Percentiles rank a stretch among this genome's conserved stretches.
Evolutionary conservation across 768 basidiomycete genomes (phyloP).

Genomic region (Suillus weaverae): DNA sequence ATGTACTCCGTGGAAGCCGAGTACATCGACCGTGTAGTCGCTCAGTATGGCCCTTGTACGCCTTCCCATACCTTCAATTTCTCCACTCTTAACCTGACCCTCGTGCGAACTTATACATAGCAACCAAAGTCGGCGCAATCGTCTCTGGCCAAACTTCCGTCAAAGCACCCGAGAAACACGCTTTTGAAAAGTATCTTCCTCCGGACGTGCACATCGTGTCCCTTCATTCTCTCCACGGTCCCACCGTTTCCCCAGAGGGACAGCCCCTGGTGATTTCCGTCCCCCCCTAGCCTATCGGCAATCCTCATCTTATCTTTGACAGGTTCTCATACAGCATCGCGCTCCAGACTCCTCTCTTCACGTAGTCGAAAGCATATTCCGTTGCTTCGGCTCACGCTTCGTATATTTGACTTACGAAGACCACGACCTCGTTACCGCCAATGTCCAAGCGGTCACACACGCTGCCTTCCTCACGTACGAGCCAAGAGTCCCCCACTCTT

Average conservation of each 20-base stretch:
- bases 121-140: conserved; percentile 88
- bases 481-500: not conserved
- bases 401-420: conserved; percentile 96
- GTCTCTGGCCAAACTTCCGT: conserved; percentile 97
- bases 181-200: conserved; percentile 89
- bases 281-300: not conserved
- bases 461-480: conserved; percentile 91
- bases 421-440: conserved; percentile 94
- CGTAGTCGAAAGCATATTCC: conserved; percentile 81
- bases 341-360: conserved; percentile 69
- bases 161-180: conserved; percentile 88
- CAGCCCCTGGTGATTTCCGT: conserved; percentile 77
- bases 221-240: conserved; percentile 93
- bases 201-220: conserved; percentile 87
- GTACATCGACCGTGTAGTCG: conserved; percentile 79
- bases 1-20: conserved; percentile 96
- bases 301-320: conserved; percentile 7
- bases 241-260: conserved; percentile 80
- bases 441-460: conserved; percentile 97
- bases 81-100: conserved; percentile 3
- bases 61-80: not conserved
- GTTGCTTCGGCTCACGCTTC: conserved; percentile 77
- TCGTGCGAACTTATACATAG: conserved; percentile 39
- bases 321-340: conserved; percentile 91
- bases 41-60: conserved; percentile 89